Evolutionary conservation across 2,329 filamentous ascomycete genomes (phyloP).

Genomic region (Aspergillus sclerotialis): DNA sequence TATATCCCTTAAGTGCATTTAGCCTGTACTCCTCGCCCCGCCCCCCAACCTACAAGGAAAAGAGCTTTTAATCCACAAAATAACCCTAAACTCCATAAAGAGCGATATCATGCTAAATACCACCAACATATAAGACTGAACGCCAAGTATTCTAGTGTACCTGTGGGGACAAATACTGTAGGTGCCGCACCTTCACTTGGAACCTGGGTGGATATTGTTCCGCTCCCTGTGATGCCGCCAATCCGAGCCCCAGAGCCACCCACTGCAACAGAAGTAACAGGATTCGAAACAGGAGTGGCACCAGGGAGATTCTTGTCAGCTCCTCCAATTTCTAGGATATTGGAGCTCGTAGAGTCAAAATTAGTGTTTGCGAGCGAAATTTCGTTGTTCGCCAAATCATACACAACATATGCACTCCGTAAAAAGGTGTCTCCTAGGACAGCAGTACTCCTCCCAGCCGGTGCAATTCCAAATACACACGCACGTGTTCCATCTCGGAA

Average conservation of each 20-base stretch:
- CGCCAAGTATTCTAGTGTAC: no score
- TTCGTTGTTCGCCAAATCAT: constrained; percentile 54
- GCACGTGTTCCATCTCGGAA: constrained; percentile 28
- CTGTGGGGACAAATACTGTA: no score
- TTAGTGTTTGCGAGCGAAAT: constrained; percentile 56
- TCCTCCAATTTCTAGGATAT: constrained; percentile 49
- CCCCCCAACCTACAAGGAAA: no score
- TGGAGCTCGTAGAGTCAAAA: constrained; percentile 47
- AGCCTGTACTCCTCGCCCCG: no score
- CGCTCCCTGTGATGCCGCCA: constrained; percentile 17
- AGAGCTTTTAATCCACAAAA: no score
- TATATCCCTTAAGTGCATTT: no score
- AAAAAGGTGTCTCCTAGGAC: constrained; percentile 59
- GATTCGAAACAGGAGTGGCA: constrained; percentile 45
- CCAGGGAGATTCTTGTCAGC: constrained; percentile 45
- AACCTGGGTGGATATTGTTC: no score
- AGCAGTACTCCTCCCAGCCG: constrained; percentile 39
- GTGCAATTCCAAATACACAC: constrained; percentile 46
- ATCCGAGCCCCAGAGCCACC: constrained; percentile 40
- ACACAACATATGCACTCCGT: constrained; percentile 57
- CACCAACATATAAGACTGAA: no score
- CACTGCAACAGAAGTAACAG: constrained; percentile 41
- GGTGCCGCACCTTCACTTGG: no score
- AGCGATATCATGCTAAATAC: no score
- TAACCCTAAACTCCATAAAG: no score